These are phyloP conservation scores for Akanthomyces lecanii DNA, from an alignment of 2,329 filamentous ascomycete genomes.

Conservation along the genomic window DNA sequence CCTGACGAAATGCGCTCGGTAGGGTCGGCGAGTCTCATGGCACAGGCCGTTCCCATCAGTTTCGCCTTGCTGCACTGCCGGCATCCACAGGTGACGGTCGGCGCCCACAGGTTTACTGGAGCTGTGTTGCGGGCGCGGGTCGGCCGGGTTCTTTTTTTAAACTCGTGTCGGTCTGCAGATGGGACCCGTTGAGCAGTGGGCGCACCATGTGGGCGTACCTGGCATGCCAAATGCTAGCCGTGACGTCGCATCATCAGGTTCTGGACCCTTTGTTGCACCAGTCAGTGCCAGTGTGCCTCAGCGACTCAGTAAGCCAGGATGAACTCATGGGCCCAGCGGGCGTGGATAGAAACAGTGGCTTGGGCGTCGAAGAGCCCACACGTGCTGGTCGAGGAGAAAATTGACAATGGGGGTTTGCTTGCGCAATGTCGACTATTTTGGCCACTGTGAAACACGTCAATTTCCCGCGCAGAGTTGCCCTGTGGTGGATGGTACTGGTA, in stretches of 20 bases:
- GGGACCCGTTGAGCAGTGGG: not conserved
- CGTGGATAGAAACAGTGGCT: not conserved
- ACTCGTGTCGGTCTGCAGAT: not conserved
- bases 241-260: conserved; percentile 9
- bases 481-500: too few relatives aligned
- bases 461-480: not conserved
- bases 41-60: not conserved
- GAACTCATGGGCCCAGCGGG: not conserved
- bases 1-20: not conserved
- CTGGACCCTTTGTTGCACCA: not conserved
- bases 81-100: not conserved
- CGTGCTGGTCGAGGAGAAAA: not conserved
- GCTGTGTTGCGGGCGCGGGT: not conserved
- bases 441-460: conserved; percentile 8
- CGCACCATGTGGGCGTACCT: not conserved
- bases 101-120: not conserved
- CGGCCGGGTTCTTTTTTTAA: conserved; percentile 7
- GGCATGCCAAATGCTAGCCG: not conserved
- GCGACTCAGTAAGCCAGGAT: not conserved
- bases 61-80: not conserved
- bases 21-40: not conserved
- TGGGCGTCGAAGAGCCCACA: not conserved
- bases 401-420: not conserved
- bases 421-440: not conserved
- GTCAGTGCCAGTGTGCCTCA: not conserved